Evolutionary conservation across 768 basidiomycete species (phyloP), one percentile per base, ranked within the genome.

Genomic region (Suillus occidentalis): DNA sequence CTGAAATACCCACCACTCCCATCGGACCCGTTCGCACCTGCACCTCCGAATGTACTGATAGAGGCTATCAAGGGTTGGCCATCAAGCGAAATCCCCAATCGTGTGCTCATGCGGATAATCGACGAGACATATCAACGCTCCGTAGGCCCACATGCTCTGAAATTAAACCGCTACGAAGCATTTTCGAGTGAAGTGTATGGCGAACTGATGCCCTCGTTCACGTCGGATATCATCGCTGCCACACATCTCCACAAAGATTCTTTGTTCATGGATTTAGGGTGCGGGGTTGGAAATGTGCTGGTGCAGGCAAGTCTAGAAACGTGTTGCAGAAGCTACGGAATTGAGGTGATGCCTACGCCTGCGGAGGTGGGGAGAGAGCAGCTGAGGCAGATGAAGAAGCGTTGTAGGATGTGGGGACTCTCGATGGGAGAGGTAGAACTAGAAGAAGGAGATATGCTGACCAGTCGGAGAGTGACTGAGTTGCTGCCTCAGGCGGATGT

Each of bases 51-150:
- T 66, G 66, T 77, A 2, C 73, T 92, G 16, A 84, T 79, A 72
- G 73, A 79, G 22, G 73, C 77, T 2, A 79, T 88, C 6, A 75
- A 79, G 45, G 70, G 76, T 0, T 91, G 89, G 89, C 77, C 76
- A 0, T 70, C 78, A 22, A 78, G 71, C 1, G 87, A 86, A 4
- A 72, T 95, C 34, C 90, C 88, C 0, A 80, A 86, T 56, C 82
- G 84, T 40, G 84, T 95, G 2, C 80, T 91, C 64, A 83, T 88
- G 79, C 88, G 90, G 49, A 85, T 97, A 57, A 82, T 92, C 61
- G 94, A 95, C 52, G 95, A 98, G 80, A 92, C 89, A 43, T 99
- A 99, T 72, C 94, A 98, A 72, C 87, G 97, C 34, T 87, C 88
- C 20, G 95, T 98, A 1, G 96, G 96, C 6, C 97, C 97, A 0